Evolutionary conservation across 805 yeast species (phyloP).

Genomic region (Wickerhamiella spandovensis): DNA sequence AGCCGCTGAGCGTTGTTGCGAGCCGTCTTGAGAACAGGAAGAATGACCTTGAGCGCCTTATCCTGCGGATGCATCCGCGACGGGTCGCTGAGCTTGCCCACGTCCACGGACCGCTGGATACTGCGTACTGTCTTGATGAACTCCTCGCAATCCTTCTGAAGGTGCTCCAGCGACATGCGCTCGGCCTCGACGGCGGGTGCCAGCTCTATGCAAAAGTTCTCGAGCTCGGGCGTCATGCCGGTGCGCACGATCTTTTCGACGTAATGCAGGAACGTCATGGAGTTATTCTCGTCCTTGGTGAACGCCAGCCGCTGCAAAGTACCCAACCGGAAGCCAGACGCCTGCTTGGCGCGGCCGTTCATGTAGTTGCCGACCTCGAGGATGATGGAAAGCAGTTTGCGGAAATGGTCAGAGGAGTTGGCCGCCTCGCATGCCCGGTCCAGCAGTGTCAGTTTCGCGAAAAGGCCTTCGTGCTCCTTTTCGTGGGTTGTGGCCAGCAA

Average conservation of each 20-base stretch:
- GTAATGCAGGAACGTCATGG: slow-evolving; percentile 82
- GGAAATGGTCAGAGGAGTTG: slow-evolving; percentile 51
- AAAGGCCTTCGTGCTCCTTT: slow-evolving; percentile 63
- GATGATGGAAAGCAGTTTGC: slow-evolving; percentile 67
- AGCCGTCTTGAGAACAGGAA: slow-evolving; percentile 63
- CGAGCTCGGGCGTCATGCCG: slow-evolving; percentile 60
- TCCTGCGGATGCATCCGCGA: slow-evolving; percentile 74
- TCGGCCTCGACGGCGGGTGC: slow-evolving; percentile 44
- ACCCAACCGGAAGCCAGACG: slow-evolving; percentile 79
- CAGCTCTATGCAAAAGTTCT: slow-evolving; percentile 62
- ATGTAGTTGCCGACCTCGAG: slow-evolving; percentile 88
- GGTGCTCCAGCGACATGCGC: slow-evolving; percentile 70
- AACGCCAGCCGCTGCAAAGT: slow-evolving; percentile 84
- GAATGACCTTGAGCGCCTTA: slow-evolving; percentile 44
- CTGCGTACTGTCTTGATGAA: slow-evolving; percentile 50
- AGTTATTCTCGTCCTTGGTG: slow-evolving; percentile 77
- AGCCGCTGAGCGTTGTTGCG: slow-evolving; percentile 53
- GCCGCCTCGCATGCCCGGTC: slow-evolving; percentile 64
- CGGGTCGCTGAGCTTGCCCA: slow-evolving; percentile 78
- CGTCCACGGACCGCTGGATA: slow-evolving; percentile 57
- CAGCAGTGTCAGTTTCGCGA: slow-evolving; percentile 48
- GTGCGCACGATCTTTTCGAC: slow-evolving; percentile 80
- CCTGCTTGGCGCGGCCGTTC: slow-evolving; percentile 89
- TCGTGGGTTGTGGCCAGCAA: slow-evolving; percentile 56
- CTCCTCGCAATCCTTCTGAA: slow-evolving; percentile 56